Conservation (phyloP, 352 stramenopile species). For the Elongisporangium senticosum region DNA sequence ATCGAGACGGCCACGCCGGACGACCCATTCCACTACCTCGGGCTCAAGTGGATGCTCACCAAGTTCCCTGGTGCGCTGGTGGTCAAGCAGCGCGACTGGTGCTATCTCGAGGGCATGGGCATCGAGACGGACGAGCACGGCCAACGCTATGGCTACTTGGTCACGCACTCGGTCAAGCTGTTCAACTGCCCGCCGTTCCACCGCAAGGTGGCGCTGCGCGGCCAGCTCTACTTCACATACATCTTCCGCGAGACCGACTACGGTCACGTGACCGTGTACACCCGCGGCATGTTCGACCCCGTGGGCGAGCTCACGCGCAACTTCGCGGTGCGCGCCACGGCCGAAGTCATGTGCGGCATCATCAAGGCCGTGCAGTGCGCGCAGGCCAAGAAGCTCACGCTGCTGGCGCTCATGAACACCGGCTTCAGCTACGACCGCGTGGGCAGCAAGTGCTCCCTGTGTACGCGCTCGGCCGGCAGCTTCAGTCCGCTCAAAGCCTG, state of each 20-base stretch:
- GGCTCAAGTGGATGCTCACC: conserved; percentile 39
- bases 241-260: conserved; percentile 28
- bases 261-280: conserved; percentile 29
- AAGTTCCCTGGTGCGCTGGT: conserved; percentile 12
- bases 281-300: conserved; percentile 40
- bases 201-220: conserved; percentile 17
- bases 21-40: conserved; percentile 42
- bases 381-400: conserved; percentile 43
- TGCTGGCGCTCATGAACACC: conserved; percentile 19
- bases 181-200: conserved; percentile 31
- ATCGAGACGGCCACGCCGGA: conserved; percentile 22
- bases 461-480: not conserved
- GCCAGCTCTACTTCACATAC: conserved; percentile 28
- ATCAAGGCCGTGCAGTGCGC: conserved; percentile 36
- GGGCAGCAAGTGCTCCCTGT: not conserved
- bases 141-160: conserved; percentile 33
- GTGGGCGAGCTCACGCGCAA: conserved; percentile 19
- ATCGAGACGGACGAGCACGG: conserved; percentile 22
- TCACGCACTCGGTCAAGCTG: conserved; percentile 35
- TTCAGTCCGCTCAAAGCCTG: conserved; percentile 19
- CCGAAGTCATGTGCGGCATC: conserved; percentile 25
- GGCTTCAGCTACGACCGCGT: not conserved
- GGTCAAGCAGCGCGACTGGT: conserved; percentile 31
- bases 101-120: conserved; percentile 36
- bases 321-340: conserved; percentile 22